Base-by-base conservation (phyloP, 257 asterid genomes). In the Fraxinus anomala region DNA sequence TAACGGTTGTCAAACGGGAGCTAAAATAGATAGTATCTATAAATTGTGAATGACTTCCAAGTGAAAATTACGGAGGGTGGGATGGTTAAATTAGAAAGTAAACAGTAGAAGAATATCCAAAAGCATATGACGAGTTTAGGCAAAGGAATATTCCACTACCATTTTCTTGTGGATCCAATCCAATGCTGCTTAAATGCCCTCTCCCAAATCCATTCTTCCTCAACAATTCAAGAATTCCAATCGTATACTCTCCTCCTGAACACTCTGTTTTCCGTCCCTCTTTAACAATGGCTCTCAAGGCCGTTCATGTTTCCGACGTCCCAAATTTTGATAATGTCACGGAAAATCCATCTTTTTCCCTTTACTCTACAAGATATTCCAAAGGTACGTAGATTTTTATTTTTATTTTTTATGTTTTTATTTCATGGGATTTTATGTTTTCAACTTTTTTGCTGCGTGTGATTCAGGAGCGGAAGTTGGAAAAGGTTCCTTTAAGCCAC, bases 281-380 rank as follows among this genome's bases (percentile, higher is more conserved):
- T 33, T 11, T 2, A 33, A 6, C 65, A 78, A 92, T 92, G 96
- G 97, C 99, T 79, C 92, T 95, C 51, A 95, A 89, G 76, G 97
- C 99, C 67, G 97, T 90, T 85, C 99, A 93, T 70, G 90, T 90
- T 63, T 79, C 94, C 81, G 97, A 92, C 82, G 96, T 95, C 68
- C 98, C 98, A 31, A 88, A 85, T 86, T 91, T 95, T 73, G 97
- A 93, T 73, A 92, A 89, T 31, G 91, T 92, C 77, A 88, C 89
- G 12, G 91, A 90, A 8, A 91, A 79, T 70, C 85, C 91, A 1
- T 89, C 97, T 23, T 17, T 90, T 66, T 72, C 93, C 51, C 77
- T 83, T 1, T 85, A 69, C 79, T 74, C 96, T 77, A 68, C 91
- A 5, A 90, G 92, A 42, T 80, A 85, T 49, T 51, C 94, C 21